These are phyloP conservation scores for Ilex aquifolium DNA, from an alignment of 257 asterid species.

Conservation along the genomic window DNA sequence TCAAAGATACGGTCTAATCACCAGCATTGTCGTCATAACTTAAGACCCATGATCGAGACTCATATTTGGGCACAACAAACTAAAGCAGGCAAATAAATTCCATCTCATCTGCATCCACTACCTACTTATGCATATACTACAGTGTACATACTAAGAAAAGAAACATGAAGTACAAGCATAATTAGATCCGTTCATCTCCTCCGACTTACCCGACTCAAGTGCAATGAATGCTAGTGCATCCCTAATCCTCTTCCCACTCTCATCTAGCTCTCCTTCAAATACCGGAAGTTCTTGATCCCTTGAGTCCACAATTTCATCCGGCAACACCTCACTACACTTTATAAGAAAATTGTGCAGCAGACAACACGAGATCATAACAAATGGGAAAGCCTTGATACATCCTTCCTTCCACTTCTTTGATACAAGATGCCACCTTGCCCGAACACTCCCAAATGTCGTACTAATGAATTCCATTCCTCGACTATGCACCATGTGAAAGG, in stretches of 20 bases:
- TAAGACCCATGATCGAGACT: too few species aligned
- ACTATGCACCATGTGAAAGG: constrained; percentile 51
- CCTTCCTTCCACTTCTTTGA: constrained; percentile 65
- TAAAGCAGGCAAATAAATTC: too few species aligned
- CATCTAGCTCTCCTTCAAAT: constrained; percentile 54
- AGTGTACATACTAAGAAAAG: too few species aligned
- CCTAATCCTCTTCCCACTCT: constrained; percentile 53
- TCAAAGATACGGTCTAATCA: too few species aligned
- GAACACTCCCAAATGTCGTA: constrained; percentile 52
- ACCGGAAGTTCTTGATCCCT: constrained; percentile 31
- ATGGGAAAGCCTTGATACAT: constrained; percentile 75
- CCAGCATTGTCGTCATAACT: too few species aligned
- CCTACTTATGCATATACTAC: too few species aligned
- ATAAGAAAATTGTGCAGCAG: constrained; percentile 89
- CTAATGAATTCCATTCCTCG: constrained; percentile 59
- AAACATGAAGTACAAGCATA: too few species aligned
- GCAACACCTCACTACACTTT: constrained; percentile 69
- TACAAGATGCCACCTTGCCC: constrained; percentile 72
- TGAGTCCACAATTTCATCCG: constrained; percentile 37
- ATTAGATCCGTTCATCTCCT: constrained; percentile 40
- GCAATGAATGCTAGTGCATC: constrained; percentile 74
- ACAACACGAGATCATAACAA: constrained; percentile 66
- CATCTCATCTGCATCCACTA: too few species aligned
- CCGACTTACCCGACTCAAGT: constrained; percentile 58
- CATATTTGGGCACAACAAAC: too few species aligned